A percentile compares a stretch with the other conserved stretches of the same genome.
These are phyloP conservation scores for Boechera retrofracta DNA, from an alignment of 345 rosid species.

Conservation along the genomic window DNA sequence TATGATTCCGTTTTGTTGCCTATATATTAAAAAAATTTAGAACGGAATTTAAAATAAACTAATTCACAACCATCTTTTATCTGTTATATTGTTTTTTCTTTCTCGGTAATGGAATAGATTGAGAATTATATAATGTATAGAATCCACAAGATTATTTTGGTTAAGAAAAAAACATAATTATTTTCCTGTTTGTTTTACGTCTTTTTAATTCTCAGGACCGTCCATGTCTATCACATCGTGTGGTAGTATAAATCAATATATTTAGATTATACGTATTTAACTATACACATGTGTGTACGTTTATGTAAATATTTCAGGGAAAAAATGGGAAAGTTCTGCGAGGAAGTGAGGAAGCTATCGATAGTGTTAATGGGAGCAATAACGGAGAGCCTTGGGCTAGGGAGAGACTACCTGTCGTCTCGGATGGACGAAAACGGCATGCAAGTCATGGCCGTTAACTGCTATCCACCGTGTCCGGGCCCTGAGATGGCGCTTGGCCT, in stretches of 20 bases:
- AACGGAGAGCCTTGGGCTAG: constrained; percentile 61
- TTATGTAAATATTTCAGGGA: constrained; percentile 44
- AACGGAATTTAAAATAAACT: neutral
- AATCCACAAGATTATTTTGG: neutral
- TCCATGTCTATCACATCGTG: too few relatives aligned
- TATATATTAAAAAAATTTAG: neutral
- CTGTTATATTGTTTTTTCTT: neutral
- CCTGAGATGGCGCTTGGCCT: constrained; percentile 56
- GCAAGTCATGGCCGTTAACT: constrained; percentile 66
- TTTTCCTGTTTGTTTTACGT: neutral
- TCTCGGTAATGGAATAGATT: neutral
- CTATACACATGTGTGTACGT: neutral
- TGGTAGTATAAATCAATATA: too few relatives aligned
- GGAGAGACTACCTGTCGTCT: constrained; percentile 48
- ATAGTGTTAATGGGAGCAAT: constrained; percentile 55
- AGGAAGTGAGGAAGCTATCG: constrained; percentile 50
- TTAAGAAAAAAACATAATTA: neutral
- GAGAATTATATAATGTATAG: too few relatives aligned
- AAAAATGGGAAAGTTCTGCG: constrained; percentile 59
- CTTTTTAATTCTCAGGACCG: too few relatives aligned
- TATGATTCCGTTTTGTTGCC: neutral
- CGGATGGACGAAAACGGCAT: constrained; percentile 55
- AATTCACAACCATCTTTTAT: neutral
- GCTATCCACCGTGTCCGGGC: constrained; percentile 67
- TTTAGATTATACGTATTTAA: neutral